Base-by-base conservation (phyloP, 2,329 filamentous ascomycete genomes). In the Aphanocladium album region DNA sequence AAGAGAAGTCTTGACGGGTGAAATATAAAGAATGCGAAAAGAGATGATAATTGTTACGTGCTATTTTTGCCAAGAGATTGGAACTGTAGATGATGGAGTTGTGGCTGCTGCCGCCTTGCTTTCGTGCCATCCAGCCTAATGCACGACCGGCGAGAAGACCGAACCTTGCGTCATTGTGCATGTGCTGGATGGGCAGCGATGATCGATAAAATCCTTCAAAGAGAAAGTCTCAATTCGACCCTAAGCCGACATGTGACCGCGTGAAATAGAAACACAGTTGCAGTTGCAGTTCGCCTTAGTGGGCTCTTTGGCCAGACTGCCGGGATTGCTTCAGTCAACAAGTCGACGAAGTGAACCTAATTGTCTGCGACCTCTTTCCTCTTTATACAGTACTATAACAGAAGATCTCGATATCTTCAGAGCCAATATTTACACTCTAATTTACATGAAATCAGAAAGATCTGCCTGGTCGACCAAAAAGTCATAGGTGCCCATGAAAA, bases 401-500 rank as follows among this genome's bases (percentile, higher is more conserved):
- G 30, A 30, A 5, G 30, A 30, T 5, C 9, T 30, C 30, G 9
- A 30, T 30, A 30, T 5, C 30, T 5, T 9, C 5, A 9, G 5
- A 5, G 30, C 30, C 9, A 5, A 30, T 30, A 30, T 30, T 5
- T 30, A 30, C 5, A 30, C 35, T 39, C 35, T 39, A 39, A 14
- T 39, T 39, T 39, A 39, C 35, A 60, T 37, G 2, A 60, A 60
- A 5, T 54, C 50, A 2, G 57, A 54, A 41, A 54, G 30, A 27
- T 54, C 50, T 14, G 27, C 57, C 30, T 60, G 50, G 8, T 60
- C 57, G 2, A 60, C 33, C 30, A 60, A 25, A 35, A 60, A 60
- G 33, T 60, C 57, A 49, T 60, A 60, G 8, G 57, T 49, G 19
- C 57, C 57, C 57, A 60, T 60, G 57, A 60, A 60, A 19, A 60